Evolutionary conservation across 2,329 filamentous ascomycete genomes (phyloP), one percentile per base, ranked within the genome.

Genomic region (Sporothrix protearum): DNA sequence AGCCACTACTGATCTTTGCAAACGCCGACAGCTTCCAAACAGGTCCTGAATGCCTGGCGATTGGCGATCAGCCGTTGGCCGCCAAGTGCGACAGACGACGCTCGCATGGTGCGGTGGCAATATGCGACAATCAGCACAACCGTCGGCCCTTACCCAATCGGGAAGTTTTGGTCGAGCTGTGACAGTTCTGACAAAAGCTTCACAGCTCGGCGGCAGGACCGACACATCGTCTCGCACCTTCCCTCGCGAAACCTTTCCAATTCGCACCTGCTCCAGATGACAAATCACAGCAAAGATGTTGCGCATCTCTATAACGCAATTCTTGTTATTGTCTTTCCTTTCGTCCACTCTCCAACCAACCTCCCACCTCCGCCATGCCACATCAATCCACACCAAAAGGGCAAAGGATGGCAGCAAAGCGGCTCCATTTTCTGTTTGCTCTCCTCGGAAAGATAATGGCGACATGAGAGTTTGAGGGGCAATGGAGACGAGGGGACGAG

Each of bases 121-220:
- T 25, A n/a, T 30, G 51, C 51, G 25, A 55, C 6, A 55, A n/a
- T n/a, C n/a, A n/a, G n/a, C n/a, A n/a, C n/a, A n/a, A n/a, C n/a
- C n/a, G n/a, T 19, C 45, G n/a, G 47, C 3, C 47, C 66, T 71
- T 69, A 30, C 72, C 71, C 4, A 45, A 70, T 73, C 47, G 42
- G 73, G 73, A 73, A 73, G 42, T 16, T 74, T 73, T 74, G 68
- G 45, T 73, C 71, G 71, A 73, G 51, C 12, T 33, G 61, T 36
- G 49, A 36, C n/a, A n/a, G n/a, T n/a, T n/a, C n/a, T n/a, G n/a
- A n/a, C n/a, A n/a, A n/a, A n/a, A n/a, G n/a, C n/a, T n/a, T 51
- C 49, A 19, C 8, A 22, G 49, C 49, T 51, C 5, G 10, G 22
- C 25, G 25, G 25, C 51, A 14, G 42, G 36, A 22, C 57, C 61